These are phyloP conservation scores for Thelonectria olida DNA, from an alignment of 2,329 filamentous ascomycete genomes.

Conservation along the genomic window DNA sequence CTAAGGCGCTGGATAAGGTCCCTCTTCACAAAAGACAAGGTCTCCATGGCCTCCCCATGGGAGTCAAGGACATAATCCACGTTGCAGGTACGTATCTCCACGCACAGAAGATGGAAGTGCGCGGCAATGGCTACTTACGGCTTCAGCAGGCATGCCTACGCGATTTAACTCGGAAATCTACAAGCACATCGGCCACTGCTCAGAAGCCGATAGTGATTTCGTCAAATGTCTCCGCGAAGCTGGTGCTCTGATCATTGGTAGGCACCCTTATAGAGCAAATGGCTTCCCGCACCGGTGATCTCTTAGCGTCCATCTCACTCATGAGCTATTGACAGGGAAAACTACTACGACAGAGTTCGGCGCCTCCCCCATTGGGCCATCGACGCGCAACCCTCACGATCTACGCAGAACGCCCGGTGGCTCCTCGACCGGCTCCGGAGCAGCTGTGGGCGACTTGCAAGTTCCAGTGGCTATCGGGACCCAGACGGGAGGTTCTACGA, in stretches of 20 bases:
- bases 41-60: neutral
- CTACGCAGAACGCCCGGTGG: conserved; percentile 60
- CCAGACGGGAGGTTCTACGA: conserved; percentile 71
- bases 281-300: too few species aligned
- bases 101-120: too few species aligned
- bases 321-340: conserved; percentile 33
- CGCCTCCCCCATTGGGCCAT: conserved; percentile 58
- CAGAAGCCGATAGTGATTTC: neutral
- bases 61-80: conserved; percentile 8
- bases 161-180: neutral
- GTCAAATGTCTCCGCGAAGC: conserved; percentile 1
- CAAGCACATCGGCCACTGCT: neutral
- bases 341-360: conserved; percentile 71
- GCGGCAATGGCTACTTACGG: neutral
- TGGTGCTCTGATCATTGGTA: conserved; percentile 6
- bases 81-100: neutral
- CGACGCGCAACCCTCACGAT: conserved; percentile 71
- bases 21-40: neutral
- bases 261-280: neutral
- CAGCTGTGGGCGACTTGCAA: conserved; percentile 72
- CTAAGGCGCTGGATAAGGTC: neutral
- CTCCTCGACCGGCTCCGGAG: conserved; percentile 73
- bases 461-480: conserved; percentile 69
- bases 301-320: neutral
- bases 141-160: conserved; percentile 1